A percentile compares a stretch with the other conserved stretches of the same genome.
Conservation (phyloP, 148 eudicot species). For the Nepenthes gracilis region DNA sequence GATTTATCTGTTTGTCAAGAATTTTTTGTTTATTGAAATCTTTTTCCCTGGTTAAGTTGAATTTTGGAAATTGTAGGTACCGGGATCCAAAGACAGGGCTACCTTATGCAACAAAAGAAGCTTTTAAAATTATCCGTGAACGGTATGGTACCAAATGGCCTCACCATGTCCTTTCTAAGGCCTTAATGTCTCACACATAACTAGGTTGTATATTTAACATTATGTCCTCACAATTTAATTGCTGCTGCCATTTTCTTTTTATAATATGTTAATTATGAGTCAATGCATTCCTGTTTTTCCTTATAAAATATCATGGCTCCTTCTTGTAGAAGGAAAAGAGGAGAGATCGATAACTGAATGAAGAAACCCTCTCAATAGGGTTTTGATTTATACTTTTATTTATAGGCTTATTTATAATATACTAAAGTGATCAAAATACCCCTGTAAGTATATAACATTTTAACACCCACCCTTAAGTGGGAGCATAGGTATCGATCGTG, state of each 20-base stretch:
- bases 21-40: neutral
- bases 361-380: no score
- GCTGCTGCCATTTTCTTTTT: neutral
- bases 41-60: neutral
- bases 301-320: no score
- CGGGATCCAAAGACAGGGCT: conserved; percentile 92
- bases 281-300: no score
- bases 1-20: neutral
- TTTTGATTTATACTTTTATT: no score
- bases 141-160: conserved; percentile 29
- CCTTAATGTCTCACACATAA: neutral
- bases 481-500: no score
- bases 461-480: no score
- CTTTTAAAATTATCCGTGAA: conserved; percentile 63
- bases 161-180: neutral
- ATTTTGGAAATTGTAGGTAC: conserved; percentile 34
- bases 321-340: no score
- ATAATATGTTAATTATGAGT: no score
- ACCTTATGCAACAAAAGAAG: conserved; percentile 93
- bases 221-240: neutral
- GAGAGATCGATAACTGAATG: no score
- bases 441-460: no score
- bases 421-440: no score
- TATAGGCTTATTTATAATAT: no score
- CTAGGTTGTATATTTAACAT: neutral